Evolutionary conservation across 805 yeast genomes (phyloP).

Genomic region (Scheffersomyces coipomensis): DNA sequence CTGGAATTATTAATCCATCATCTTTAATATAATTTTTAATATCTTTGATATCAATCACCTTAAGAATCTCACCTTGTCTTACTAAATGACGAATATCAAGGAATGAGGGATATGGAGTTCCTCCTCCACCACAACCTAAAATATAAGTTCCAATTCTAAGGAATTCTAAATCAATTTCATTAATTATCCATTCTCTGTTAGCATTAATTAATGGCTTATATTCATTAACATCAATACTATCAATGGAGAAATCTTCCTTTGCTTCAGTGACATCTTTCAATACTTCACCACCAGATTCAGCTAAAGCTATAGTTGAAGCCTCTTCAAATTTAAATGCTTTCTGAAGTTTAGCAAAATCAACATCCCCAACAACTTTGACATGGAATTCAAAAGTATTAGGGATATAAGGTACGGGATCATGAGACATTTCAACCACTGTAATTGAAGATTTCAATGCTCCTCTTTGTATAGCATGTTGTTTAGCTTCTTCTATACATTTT

Average conservation of each 20-base stretch:
- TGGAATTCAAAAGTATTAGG: conserved; percentile 30
- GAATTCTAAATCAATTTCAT: conserved; percentile 40
- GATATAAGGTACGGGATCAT: conserved; percentile 32
- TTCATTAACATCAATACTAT: conserved; percentile 6
- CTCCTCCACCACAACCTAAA: conserved; percentile 54
- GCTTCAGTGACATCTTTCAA: neutral
- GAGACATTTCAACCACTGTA: conserved; percentile 18
- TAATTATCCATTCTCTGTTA: conserved; percentile 35
- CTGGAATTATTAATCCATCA: conserved; percentile 28
- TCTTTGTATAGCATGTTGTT: conserved; percentile 19
- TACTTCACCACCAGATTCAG: neutral
- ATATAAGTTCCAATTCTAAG: conserved; percentile 46
- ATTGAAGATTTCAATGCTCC: conserved; percentile 15
- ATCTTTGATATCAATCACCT: conserved; percentile 34
- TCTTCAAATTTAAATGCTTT: neutral
- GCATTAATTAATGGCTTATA: conserved; percentile 27
- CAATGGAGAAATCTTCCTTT: conserved; percentile 5
- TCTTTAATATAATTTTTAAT: conserved; percentile 14
- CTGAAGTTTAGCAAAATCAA: conserved; percentile 30
- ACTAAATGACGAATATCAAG: conserved; percentile 32
- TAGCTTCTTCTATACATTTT: conserved; percentile 12
- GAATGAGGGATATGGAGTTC: conserved; percentile 42
- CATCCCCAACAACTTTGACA: conserved; percentile 43
- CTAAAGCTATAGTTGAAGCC: conserved; percentile 3
- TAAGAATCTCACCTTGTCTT: conserved; percentile 29